Evolutionary conservation across 306 rosid species (phyloP).

Genomic region (Quercus suber): DNA sequence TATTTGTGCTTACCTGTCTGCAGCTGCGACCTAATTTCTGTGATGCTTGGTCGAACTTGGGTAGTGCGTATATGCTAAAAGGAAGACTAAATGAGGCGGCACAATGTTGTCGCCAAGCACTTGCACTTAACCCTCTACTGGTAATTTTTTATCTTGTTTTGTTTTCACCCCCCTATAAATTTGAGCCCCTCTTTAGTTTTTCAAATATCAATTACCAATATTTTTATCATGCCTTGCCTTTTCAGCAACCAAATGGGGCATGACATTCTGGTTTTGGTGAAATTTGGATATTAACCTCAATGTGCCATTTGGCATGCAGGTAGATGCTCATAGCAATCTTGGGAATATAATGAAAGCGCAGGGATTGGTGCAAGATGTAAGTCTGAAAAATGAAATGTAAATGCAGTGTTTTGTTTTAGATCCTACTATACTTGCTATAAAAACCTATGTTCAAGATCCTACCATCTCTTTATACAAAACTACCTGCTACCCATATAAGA

Average conservation of each 20-base stretch:
- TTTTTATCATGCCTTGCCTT: no score
- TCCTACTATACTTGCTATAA: neutral
- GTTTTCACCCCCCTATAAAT: no score
- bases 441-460: neutral
- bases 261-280: no score
- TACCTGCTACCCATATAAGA: no score
- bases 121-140: conserved; percentile 85
- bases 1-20: conserved; percentile 14
- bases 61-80: conserved; percentile 98
- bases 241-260: no score
- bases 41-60: conserved; percentile 98
- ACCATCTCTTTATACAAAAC: no score
- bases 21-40: conserved; percentile 95
- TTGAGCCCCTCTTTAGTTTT: no score
- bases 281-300: no score
- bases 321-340: conserved; percentile 67
- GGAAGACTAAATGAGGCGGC: conserved; percentile 95
- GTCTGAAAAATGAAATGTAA: neutral
- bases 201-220: no score
- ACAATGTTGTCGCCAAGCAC: conserved; percentile 98
- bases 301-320: conserved; percentile 24
- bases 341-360: conserved; percentile 70
- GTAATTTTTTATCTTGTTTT: conserved; percentile 30
- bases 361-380: conserved; percentile 88
- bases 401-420: neutral